These are phyloP conservation scores for Xylaria curta DNA, from an alignment of 495 filamentous ascomycete species.

Conservation along the genomic window DNA sequence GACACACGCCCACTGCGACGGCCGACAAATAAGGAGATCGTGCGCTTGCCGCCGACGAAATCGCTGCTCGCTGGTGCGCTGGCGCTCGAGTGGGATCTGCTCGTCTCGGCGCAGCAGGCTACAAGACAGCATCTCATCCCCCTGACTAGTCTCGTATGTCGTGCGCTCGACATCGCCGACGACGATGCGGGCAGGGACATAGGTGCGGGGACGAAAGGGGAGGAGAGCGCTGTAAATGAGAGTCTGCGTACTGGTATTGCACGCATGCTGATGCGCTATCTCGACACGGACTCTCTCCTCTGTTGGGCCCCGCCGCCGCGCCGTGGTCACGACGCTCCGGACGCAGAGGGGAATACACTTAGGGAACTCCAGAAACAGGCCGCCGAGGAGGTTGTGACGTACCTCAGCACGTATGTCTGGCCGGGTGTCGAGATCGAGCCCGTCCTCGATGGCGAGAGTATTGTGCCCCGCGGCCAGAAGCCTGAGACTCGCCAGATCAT, in stretches of 20 bases:
- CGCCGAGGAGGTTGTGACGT: conserved; percentile 70
- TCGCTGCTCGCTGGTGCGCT: conserved; percentile 83
- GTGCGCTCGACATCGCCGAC: conserved; percentile 77
- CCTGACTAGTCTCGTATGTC: conserved; percentile 81
- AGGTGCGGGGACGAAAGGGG: conserved; percentile 24
- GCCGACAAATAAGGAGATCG: conserved; percentile 67
- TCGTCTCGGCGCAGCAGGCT: conserved; percentile 79
- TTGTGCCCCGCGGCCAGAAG: conserved; percentile 74
- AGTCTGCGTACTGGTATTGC: conserved; percentile 64
- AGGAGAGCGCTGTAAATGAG: conserved; percentile 23
- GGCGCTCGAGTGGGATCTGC: conserved; percentile 89
- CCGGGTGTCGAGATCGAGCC: conserved; percentile 79
- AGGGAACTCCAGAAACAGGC: conserved; percentile 73
- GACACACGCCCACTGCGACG: conserved; percentile 81
- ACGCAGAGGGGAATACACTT: conserved; percentile 57
- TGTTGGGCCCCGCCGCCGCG: conserved; percentile 76
- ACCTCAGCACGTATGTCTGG: conserved; percentile 78
- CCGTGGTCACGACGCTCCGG: conserved; percentile 44
- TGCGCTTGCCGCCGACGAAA: conserved; percentile 76
- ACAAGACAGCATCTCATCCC: conserved; percentile 82
- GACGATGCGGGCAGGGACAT: conserved; percentile 54
- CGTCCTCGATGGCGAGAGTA: conserved; percentile 72
- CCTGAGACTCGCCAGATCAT: conserved; percentile 76
- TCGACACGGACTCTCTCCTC: conserved; percentile 91
- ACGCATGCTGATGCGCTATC: conserved; percentile 75